Conservation (phyloP, 2,329 filamentous ascomycete species). For the Oidium heveae region DNA sequence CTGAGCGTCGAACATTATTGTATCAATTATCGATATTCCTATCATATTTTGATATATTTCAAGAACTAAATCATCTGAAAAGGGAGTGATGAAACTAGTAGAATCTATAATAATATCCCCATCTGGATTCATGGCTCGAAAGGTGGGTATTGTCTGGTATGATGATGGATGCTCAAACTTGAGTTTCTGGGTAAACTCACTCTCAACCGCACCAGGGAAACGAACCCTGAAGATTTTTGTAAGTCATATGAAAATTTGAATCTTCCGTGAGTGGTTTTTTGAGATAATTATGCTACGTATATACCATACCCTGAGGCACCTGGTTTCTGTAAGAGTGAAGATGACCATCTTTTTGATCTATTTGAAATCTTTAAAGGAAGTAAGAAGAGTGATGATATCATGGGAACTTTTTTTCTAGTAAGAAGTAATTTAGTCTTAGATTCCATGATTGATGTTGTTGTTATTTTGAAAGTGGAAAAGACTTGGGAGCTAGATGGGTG, state of each 20-base stretch:
- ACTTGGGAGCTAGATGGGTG: no score
- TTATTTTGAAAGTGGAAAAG: no score
- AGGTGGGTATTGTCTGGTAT: constrained; percentile 61
- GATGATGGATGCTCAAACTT: constrained; percentile 51
- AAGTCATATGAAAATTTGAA: no score
- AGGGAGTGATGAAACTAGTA: constrained; percentile 25
- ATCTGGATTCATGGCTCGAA: constrained; percentile 74
- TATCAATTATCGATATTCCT: constrained; percentile 61
- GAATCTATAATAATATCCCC: constrained; percentile 56
- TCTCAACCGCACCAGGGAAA: constrained; percentile 89
- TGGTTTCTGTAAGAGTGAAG: constrained; percentile 10
- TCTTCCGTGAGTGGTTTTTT: no score
- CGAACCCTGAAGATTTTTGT: constrained; percentile 13
- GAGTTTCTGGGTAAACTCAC: constrained; percentile 64
- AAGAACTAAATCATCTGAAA: constrained; percentile 8
- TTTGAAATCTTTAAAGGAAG: no score
- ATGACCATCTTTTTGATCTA: constrained; percentile 6
- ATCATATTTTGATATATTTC: constrained; percentile 31
- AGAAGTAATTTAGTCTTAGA: no score
- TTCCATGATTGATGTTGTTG: no score
- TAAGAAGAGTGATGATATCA: no score
- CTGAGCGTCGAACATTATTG: constrained; percentile 96
- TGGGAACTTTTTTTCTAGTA: no score
- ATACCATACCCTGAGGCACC: constrained; percentile 8
- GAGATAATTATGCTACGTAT: no score